Percentiles rank a stretch among this genome's conserved stretches.
phyloP scores from a whole-genome alignment of 345 rosid genomes.

The Eucalyptus pumila region DNA sequence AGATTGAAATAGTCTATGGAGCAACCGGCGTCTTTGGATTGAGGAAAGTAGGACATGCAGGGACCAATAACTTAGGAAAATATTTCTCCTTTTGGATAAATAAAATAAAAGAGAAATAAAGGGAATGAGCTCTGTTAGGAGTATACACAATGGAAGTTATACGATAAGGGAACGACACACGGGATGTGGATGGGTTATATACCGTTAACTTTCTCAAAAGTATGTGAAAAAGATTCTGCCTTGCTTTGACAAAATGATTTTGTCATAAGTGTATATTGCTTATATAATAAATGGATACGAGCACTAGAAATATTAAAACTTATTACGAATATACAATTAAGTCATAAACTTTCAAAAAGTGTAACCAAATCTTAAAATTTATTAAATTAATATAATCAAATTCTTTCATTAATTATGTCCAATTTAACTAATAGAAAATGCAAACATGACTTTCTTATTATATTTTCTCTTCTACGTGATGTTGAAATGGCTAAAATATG shows the following conservation, averaged over 20 bases:
- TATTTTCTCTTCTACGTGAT: neutral
- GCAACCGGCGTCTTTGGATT: neutral
- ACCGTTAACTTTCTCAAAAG: neutral
- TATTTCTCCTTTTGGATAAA: neutral
- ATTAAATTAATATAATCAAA: too few relatives aligned
- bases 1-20: neutral
- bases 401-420: too few relatives aligned
- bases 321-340: fast-evolving
- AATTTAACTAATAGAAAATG: too few relatives aligned
- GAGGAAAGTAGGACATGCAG: neutral
- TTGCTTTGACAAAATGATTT: neutral
- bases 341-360: neutral
- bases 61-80: neutral
- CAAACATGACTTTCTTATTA: neutral
- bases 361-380: too few relatives aligned
- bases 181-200: neutral
- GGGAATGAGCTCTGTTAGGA: neutral
- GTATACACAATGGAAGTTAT: too few relatives aligned
- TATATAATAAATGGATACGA: neutral
- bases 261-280: neutral
- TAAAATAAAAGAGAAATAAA: neutral
- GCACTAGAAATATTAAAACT: too few relatives aligned
- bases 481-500: neutral
- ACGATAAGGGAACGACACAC: neutral
- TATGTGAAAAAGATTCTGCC: neutral